These are phyloP conservation scores for Populus alba DNA, from an alignment of 345 rosid species.

Conservation along the genomic window DNA sequence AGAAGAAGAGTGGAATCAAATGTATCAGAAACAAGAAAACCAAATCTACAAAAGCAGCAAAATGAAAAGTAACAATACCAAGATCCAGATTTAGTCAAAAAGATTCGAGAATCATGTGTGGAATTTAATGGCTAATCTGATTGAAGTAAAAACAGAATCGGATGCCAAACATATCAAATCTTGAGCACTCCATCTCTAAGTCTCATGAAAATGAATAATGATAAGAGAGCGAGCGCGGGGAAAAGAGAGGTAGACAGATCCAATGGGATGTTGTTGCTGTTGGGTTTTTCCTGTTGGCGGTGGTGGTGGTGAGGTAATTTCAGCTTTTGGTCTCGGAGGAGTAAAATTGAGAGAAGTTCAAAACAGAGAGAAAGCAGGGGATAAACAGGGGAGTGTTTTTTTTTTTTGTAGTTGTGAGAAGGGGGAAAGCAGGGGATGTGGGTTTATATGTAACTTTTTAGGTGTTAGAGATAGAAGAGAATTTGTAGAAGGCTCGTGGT, in stretches of 20 bases:
- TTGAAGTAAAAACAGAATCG: constrained; percentile 43
- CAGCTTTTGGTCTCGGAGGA: not conserved
- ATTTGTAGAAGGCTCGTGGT: constrained; percentile 24
- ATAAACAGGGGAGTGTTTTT: constrained; percentile 10
- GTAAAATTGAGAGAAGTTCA: not conserved
- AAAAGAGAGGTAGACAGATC: not conserved
- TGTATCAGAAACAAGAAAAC: constrained; percentile 5
- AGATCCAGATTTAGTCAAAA: constrained; percentile 36
- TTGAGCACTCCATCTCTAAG: constrained; percentile 27
- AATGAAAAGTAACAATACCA: constrained; percentile 5
- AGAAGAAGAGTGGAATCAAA: constrained; percentile 28
- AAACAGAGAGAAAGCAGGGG: not conserved
- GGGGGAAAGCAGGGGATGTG: constrained; percentile 13
- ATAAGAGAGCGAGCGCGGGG: constrained; percentile 29
- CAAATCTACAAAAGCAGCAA: not conserved
- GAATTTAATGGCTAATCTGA: constrained; percentile 36
- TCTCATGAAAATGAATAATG: not conserved
- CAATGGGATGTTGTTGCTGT: not conserved
- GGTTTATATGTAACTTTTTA: constrained; percentile 24
- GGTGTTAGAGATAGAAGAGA: not conserved
- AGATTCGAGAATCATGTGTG: constrained; percentile 26
- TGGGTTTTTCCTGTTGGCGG: not conserved
- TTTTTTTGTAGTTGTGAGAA: not conserved
- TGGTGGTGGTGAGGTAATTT: not conserved
- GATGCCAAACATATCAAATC: constrained; percentile 34